A percentile compares a stretch with the other conserved stretches of the same genome.
Conservation (phyloP, 192 early-diverging fungal genomes). For the Diversispora epigaea region DNA sequence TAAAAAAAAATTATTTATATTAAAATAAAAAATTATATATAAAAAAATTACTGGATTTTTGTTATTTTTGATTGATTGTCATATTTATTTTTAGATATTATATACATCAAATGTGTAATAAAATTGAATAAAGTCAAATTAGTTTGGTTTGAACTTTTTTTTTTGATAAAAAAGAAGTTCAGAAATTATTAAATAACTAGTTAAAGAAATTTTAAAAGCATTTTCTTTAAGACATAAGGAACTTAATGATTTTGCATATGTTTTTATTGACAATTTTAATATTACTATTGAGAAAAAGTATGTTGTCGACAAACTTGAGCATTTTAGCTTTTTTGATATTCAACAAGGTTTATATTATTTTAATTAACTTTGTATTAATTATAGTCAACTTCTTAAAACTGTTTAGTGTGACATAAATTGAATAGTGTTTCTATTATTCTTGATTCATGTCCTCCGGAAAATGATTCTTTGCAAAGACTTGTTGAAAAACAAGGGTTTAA, state of each 20-base stretch:
- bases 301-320: background rate
- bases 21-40: too few relatives aligned
- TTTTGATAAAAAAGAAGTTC: too few relatives aligned
- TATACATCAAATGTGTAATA: too few relatives aligned
- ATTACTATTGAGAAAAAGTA: background rate
- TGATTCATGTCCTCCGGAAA: background rate
- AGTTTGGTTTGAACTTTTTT: too few relatives aligned
- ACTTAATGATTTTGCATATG: background rate
- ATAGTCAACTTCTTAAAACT: constrained; percentile 5
- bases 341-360: background rate
- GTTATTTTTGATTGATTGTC: too few relatives aligned
- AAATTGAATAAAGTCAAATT: too few relatives aligned
- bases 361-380: constrained; percentile 5
- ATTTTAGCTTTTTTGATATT: background rate
- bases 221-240: constrained; percentile 3
- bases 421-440: background rate
- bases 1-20: too few relatives aligned
- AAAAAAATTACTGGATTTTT: too few relatives aligned
- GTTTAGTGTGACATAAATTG: constrained; percentile 13
- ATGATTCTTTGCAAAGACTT: constrained; percentile 3
- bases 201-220: constrained; percentile 23
- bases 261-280: constrained; percentile 10
- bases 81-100: too few relatives aligned
- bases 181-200: background rate
- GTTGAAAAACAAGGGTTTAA: constrained; percentile 1